Conservation (phyloP, 352 stramenopile genomes). For the Albugo candida region DNA sequence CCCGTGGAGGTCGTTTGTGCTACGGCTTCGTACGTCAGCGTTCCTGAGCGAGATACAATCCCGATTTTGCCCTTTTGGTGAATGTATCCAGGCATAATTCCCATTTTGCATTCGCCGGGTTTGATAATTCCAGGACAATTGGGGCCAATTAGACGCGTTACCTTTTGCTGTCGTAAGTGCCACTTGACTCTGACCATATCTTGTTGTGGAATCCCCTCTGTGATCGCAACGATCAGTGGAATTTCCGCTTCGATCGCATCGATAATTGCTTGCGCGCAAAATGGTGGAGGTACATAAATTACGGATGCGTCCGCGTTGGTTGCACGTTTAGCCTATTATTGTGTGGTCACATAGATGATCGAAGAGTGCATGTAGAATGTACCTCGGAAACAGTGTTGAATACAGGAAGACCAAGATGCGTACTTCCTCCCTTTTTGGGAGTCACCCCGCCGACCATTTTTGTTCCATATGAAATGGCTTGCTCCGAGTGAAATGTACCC, state of each 20-base stretch:
- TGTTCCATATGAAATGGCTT: constrained; percentile 98
- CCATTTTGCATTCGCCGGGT: constrained; percentile 99
- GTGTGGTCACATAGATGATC: too few relatives aligned
- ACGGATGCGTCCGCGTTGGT: constrained; percentile 90
- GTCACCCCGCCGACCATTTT: constrained; percentile 99
- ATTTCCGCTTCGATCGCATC: constrained; percentile 96
- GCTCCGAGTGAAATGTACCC: constrained; percentile 97
- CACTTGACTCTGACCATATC: constrained; percentile 99
- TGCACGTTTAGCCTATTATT: constrained; percentile 59
- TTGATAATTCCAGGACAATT: constrained; percentile 99
- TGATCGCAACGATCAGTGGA: constrained; percentile 94
- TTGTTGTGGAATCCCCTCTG: constrained; percentile 98
- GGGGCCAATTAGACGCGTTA: constrained; percentile 94
- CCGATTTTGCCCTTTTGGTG: constrained; percentile 96
- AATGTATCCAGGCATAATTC: constrained; percentile 99
- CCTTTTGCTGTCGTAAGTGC: constrained; percentile 83
- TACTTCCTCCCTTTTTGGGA: constrained; percentile 94
- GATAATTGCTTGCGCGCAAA: constrained; percentile 95
- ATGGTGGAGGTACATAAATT: constrained; percentile 98
- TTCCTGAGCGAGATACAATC: constrained; percentile 96
- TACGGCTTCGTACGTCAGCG: constrained; percentile 98
- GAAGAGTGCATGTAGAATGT: not conserved
- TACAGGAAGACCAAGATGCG: constrained; percentile 95
- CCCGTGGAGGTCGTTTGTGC: constrained; percentile 93
- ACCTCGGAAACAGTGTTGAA: constrained; percentile 91